Conservation (phyloP, 83 land plant genomes). For the Picea engelmannii region DNA sequence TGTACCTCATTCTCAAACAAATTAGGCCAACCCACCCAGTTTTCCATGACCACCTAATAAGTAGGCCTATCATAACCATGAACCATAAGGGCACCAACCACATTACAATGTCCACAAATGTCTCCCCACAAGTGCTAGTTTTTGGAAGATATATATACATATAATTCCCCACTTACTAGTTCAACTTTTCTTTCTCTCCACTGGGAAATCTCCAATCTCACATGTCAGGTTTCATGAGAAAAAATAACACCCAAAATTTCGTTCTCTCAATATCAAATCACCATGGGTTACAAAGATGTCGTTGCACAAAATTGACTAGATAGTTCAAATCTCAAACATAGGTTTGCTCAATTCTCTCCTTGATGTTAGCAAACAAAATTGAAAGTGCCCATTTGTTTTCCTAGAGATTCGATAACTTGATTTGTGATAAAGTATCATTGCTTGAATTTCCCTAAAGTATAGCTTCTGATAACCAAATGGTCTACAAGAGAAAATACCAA, state of each 20-base stretch:
- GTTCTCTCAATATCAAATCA: no score
- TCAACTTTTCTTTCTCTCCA: background rate
- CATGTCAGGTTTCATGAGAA: background rate
- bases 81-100: constrained; percentile 88
- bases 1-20: constrained; percentile 63
- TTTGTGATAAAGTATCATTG: no score
- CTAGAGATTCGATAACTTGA: no score
- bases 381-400: background rate
- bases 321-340: background rate
- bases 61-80: constrained; percentile 79
- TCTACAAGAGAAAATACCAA: no score
- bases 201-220: no score
- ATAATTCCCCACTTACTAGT: background rate
- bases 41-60: constrained; percentile 97
- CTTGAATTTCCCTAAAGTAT: no score
- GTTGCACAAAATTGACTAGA: no score
- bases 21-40: constrained; percentile 85
- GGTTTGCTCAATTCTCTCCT: background rate
- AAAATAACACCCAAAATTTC: background rate
- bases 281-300: background rate
- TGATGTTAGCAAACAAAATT: background rate
- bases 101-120: constrained; percentile 64
- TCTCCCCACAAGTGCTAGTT: constrained; percentile 56
- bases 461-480: no score
- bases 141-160: constrained; percentile 30